These are phyloP conservation scores for Cytauxzoon felis DNA, from an alignment of 169 alveolate genomes.

Conservation along the genomic window DNA sequence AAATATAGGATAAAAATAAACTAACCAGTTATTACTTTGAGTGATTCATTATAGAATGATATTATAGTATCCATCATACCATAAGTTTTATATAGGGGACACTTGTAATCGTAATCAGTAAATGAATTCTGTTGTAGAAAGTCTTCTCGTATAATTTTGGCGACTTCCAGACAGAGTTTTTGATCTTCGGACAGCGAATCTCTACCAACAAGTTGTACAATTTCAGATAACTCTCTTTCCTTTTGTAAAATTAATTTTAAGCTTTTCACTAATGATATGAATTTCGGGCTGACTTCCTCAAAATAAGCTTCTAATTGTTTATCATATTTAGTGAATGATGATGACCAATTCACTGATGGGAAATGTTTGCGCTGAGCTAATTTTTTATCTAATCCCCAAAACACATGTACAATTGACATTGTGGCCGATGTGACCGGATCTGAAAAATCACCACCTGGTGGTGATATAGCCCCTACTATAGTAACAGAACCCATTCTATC, in stretches of 20 bases:
- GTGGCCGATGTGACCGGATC: conserved; percentile 99
- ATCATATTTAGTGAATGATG: conserved; percentile 94
- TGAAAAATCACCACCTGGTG: conserved; percentile 99
- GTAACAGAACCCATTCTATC: conserved; percentile 97
- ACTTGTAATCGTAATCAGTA: conserved; percentile 95
- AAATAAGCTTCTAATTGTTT: conserved; percentile 91
- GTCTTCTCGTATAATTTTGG: conserved; percentile 96
- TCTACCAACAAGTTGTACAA: conserved; percentile 97
- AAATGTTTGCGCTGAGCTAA: conserved; percentile 98
- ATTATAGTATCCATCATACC: conserved; percentile 97
- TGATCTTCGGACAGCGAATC: conserved; percentile 97
- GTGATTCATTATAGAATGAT: conserved; percentile 88
- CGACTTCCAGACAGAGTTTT: conserved; percentile 87
- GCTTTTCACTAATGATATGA: conserved; percentile 84
- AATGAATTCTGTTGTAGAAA: conserved; percentile 96
- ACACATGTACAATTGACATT: conserved; percentile 96
- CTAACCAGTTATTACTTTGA: conserved; percentile 79
- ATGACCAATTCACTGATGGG: conserved; percentile 98
- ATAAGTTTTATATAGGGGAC: conserved; percentile 93
- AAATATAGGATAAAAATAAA: conserved; percentile 26
- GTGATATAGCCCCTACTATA: conserved; percentile 99
- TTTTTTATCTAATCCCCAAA: conserved; percentile 99
- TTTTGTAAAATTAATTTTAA: conserved; percentile 89
- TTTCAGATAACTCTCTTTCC: conserved; percentile 94
- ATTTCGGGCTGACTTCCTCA: conserved; percentile 90